Conservation (phyloP, 768 basidiomycete species). For the Boletus speciosus region DNA sequence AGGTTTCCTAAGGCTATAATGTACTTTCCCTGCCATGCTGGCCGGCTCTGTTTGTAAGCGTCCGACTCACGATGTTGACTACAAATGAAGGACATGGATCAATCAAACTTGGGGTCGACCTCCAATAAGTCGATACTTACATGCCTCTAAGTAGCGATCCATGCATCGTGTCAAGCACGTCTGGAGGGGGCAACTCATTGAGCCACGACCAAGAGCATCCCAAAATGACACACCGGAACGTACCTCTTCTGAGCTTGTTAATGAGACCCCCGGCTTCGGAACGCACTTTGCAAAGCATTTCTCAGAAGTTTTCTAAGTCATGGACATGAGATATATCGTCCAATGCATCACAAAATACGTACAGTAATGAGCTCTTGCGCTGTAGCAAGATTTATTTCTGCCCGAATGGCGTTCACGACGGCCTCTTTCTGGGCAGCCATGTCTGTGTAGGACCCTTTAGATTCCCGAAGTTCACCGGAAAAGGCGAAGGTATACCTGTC, state of each 20-base stretch:
- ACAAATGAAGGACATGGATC: not conserved
- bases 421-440: slow-evolving; percentile 38
- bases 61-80: slow-evolving; percentile 78
- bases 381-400: slow-evolving; percentile 68
- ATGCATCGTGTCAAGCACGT: slow-evolving; percentile 73
- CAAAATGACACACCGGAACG: not conserved
- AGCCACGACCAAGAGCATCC: not conserved
- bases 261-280: slow-evolving; percentile 65
- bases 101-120: slow-evolving; percentile 4
- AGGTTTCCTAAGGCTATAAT: slow-evolving; percentile 3
- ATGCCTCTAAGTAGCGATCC: slow-evolving; percentile 82
- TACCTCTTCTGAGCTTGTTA: slow-evolving; percentile 74
- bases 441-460: slow-evolving; percentile 27
- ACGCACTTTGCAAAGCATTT: slow-evolving; percentile 78
- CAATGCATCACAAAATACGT: not conserved
- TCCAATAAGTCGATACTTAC: slow-evolving; percentile 42
- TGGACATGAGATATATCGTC: not conserved
- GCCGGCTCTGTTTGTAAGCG: slow-evolving; percentile 56
- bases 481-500: slow-evolving; percentile 17
- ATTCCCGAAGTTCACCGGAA: not conserved
- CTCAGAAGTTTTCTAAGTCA: slow-evolving; percentile 67
- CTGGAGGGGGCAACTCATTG: slow-evolving; percentile 34
- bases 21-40: slow-evolving; percentile 24
- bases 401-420: slow-evolving; percentile 60
- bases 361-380: slow-evolving; percentile 84